Percentiles rank a stretch among this genome's conserved stretches.
Conservation (phyloP, 768 basidiomycete species). For the Suillus subalutaceus region DNA sequence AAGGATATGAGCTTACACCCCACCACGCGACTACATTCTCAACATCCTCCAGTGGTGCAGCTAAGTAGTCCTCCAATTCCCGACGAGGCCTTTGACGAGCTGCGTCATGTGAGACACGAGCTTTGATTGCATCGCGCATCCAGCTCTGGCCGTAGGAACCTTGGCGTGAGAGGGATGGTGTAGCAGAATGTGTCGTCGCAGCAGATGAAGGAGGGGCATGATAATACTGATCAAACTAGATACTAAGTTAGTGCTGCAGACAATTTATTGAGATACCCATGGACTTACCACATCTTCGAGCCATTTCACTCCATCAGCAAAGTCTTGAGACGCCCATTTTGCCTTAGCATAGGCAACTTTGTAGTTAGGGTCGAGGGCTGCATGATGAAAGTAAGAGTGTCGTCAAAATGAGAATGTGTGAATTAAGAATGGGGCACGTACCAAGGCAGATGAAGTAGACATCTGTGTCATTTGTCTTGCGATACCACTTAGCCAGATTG, state of each 20-base stretch:
- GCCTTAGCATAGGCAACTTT: slow-evolving; percentile 6
- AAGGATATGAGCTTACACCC: slow-evolving; percentile 8
- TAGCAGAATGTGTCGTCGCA: not conserved
- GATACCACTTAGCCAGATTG: slow-evolving; percentile 16
- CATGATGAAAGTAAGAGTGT: slow-evolving; percentile 1
- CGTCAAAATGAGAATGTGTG: slow-evolving; percentile 1
- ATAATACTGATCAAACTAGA: slow-evolving; percentile 5
- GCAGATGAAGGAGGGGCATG: not conserved
- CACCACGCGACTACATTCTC: slow-evolving; percentile 3
- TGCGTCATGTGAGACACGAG: not conserved
- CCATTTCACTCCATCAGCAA: not conserved
- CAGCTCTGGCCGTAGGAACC: not conserved
- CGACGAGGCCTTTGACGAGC: not conserved
- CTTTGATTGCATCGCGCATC: slow-evolving; percentile 4
- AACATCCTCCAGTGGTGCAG: slow-evolving; percentile 9
- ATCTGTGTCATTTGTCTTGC: slow-evolving; percentile 13
- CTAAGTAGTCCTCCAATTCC: slow-evolving; percentile 5
- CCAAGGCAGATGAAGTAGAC: slow-evolving; percentile 5
- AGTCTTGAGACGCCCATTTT: slow-evolving; percentile 1
- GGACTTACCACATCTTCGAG: not conserved
- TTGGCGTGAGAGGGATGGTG: not conserved
- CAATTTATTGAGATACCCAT: not conserved
- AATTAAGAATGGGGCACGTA: not conserved
- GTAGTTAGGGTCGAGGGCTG: slow-evolving; percentile 10
- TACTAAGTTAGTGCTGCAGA: slow-evolving; percentile 1